Evolutionary conservation across 805 yeast genomes (phyloP).

Genomic region (Metschnikowia henanensis): DNA sequence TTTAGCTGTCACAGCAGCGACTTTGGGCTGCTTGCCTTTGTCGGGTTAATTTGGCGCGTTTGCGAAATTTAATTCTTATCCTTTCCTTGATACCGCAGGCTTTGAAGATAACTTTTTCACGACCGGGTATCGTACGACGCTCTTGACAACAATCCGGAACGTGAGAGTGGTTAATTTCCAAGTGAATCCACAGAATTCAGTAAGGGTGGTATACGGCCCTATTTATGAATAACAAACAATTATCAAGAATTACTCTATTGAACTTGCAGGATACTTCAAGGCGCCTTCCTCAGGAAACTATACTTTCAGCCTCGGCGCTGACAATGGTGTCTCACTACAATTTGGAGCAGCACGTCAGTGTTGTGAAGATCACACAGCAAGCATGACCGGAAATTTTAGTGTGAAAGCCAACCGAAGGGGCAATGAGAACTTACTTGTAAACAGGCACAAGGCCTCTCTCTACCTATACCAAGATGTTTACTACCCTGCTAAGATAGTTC

Average conservation of each 20-base stretch:
- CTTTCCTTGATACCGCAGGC: background rate
- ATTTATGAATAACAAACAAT: conserved; percentile 3
- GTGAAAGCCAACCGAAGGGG: conserved; percentile 3
- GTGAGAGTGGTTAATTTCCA: too few relatives aligned
- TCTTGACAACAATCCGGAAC: background rate
- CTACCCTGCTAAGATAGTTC: conserved; percentile 13
- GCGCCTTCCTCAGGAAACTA: conserved; percentile 11
- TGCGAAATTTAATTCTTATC: too few relatives aligned
- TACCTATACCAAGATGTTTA: conserved; percentile 5
- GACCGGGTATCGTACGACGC: background rate
- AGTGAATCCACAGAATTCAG: background rate
- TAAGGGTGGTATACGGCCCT: background rate
- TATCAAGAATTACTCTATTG: conserved; percentile 6
- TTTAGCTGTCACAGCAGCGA: too few relatives aligned
- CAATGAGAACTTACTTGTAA: conserved; percentile 1
- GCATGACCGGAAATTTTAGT: conserved; percentile 6
- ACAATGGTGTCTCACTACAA: conserved; percentile 13
- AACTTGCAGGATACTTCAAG: conserved; percentile 11
- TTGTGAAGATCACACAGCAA: conserved; percentile 10
- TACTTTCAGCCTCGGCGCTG: conserved; percentile 10
- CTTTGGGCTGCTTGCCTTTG: too few relatives aligned
- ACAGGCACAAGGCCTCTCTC: conserved; percentile 1
- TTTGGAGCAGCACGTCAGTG: conserved; percentile 9
- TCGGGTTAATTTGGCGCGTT: too few relatives aligned
- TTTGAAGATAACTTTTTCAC: background rate